phyloP scores from a whole-genome alignment of 1,284 basidiomycete genomes.

The Dichomitus squalens region DNA sequence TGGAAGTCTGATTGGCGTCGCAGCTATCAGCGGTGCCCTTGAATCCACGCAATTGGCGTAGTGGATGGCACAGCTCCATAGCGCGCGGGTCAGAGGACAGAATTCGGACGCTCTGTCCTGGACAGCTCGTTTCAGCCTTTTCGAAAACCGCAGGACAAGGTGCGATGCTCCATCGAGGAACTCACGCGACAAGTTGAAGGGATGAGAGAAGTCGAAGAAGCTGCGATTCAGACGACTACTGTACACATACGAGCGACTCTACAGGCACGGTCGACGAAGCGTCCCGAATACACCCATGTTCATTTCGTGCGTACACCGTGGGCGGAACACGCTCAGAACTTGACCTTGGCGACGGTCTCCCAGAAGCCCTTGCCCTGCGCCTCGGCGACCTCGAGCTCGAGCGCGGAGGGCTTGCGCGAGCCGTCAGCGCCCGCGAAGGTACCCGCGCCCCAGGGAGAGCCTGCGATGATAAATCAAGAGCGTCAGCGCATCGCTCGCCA shows the following conservation, averaged over 20 bases:
- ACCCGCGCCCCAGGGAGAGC: conserved; percentile 77
- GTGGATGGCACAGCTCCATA: too few species aligned
- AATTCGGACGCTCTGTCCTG: too few species aligned
- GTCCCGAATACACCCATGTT: neutral
- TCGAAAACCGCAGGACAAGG: too few species aligned
- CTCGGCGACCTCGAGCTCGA: conserved; percentile 67
- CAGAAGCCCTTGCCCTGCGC: conserved; percentile 70
- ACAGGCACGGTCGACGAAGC: neutral
- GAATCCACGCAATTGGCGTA: too few species aligned
- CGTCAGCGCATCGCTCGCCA: neutral
- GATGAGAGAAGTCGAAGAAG: neutral
- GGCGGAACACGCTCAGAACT: conserved; percentile 27
- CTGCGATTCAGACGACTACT: neutral
- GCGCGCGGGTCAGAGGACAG: too few species aligned
- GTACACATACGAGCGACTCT: neutral
- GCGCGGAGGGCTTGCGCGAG: conserved; percentile 57
- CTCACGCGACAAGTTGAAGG: too few species aligned
- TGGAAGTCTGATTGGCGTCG: too few species aligned
- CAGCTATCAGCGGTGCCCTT: too few species aligned
- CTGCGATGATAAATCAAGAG: conserved; percentile 33
- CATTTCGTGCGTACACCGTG: too few species aligned
- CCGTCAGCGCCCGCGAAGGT: conserved; percentile 69
- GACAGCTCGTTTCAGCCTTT: too few species aligned
- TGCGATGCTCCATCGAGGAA: too few species aligned
- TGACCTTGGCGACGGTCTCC: conserved; percentile 46